phyloP scores from a whole-genome alignment of 257 asterid genomes.

The Nicotiana undulata region DNA sequence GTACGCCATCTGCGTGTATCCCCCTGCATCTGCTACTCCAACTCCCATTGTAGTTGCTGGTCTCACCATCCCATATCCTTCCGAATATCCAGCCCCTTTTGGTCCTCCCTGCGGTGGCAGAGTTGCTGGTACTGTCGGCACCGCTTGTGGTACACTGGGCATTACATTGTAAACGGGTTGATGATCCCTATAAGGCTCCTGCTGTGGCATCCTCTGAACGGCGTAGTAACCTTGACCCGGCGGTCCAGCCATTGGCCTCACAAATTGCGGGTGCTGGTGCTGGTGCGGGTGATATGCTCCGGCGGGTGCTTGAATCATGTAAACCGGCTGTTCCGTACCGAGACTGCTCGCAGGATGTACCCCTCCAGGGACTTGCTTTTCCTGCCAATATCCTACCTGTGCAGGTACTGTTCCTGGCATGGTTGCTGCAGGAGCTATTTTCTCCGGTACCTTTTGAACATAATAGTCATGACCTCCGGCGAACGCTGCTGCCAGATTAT shows the following conservation, averaged over 20 bases:
- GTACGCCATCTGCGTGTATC: constrained; percentile 66
- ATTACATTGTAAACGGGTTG: constrained; percentile 55
- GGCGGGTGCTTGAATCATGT: constrained; percentile 57
- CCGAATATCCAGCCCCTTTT: constrained; percentile 18
- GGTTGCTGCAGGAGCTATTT: constrained; percentile 23
- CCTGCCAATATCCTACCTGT: constrained; percentile 50
- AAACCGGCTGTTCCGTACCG: constrained; percentile 56
- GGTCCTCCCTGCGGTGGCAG: constrained; percentile 24
- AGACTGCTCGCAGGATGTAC: constrained; percentile 35
- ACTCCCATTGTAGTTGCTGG: constrained; percentile 17
- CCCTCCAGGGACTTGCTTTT: constrained; percentile 53
- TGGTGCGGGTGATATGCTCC: constrained; percentile 37
- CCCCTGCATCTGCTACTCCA: constrained; percentile 18
- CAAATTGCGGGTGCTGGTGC: constrained; percentile 32
- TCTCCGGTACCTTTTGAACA: constrained; percentile 47
- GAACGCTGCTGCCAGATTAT: constrained; percentile 35
- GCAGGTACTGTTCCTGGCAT: constrained; percentile 32
- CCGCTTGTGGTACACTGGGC: constrained; percentile 14
- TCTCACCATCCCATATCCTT: constrained; percentile 34
- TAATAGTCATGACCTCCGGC: constrained; percentile 49
- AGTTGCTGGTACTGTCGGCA: constrained; percentile 22
- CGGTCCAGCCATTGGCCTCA: constrained; percentile 48
- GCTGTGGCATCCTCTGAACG: constrained; percentile 49
- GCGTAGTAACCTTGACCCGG: constrained; percentile 67
- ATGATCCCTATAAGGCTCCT: constrained; percentile 54